Evolutionary conservation across 148 eudicot genomes (phyloP).

Genomic region (Fagopyrum esculentum): DNA sequence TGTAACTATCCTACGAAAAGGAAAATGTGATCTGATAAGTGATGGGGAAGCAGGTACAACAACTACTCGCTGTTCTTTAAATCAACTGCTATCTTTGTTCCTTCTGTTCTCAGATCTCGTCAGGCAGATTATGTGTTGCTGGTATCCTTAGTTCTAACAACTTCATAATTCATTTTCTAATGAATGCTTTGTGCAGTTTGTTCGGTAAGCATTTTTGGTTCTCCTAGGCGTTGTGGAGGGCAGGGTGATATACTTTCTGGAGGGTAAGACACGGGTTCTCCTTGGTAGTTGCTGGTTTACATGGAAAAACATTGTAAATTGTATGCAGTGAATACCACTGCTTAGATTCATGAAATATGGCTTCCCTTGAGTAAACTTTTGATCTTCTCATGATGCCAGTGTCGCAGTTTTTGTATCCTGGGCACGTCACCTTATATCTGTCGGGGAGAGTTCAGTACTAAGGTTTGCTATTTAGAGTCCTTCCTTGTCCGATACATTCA

Average conservation of each 20-base stretch:
- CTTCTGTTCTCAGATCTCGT: background rate
- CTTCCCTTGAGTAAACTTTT: background rate
- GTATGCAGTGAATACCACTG: background rate
- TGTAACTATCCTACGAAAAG: constrained; percentile 76
- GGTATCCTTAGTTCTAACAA: background rate
- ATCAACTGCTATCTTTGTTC: background rate
- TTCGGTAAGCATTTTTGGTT: constrained; percentile 76
- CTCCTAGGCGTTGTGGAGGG: constrained; percentile 99
- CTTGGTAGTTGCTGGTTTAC: no score
- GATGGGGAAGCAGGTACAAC: constrained; percentile 70
- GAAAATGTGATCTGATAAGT: constrained; percentile 74
- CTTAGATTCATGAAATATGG: background rate
- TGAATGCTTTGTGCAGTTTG: constrained; percentile 38
- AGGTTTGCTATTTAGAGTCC: constrained; percentile 17
- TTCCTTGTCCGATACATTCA: background rate
- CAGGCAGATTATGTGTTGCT: background rate
- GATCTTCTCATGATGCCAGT: constrained; percentile 29
- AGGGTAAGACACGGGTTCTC: constrained; percentile 35
- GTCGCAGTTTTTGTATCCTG: constrained; percentile 81
- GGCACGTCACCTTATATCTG: constrained; percentile 51
- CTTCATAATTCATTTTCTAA: background rate
- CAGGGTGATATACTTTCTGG: constrained; percentile 99
- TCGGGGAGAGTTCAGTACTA: constrained; percentile 22
- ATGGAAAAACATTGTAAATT: background rate
- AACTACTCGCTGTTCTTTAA: background rate